phyloP scores from a whole-genome alignment of 73 alveolate genomes.

The Tetrahymena borealis region DNA sequence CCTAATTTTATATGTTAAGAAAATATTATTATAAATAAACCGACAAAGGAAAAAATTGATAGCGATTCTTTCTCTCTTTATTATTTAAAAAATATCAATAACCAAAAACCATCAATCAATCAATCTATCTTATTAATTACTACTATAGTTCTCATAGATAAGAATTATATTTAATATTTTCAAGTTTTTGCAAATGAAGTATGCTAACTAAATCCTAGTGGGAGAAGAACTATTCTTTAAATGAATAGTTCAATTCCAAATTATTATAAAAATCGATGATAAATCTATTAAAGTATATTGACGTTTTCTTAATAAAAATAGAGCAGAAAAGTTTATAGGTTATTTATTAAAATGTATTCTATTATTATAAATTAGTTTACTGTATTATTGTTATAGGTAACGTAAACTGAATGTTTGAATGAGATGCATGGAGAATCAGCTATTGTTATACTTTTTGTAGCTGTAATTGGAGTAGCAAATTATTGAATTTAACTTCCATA shows the following conservation, averaged over 20 bases:
- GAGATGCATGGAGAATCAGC: neutral
- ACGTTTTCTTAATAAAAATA: neutral
- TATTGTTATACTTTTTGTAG: neutral
- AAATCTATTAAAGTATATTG: neutral
- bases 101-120: too few relatives aligned
- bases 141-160: too few relatives aligned
- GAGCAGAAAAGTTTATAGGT: neutral
- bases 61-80: too few relatives aligned
- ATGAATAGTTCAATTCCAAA: too few relatives aligned
- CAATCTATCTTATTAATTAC: too few relatives aligned
- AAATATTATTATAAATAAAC: neutral
- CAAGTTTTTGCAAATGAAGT: too few relatives aligned
- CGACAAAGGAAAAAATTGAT: neutral
- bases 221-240: too few relatives aligned
- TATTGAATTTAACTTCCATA: neutral
- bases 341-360: neutral
- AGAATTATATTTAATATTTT: too few relatives aligned
- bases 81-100: too few relatives aligned
- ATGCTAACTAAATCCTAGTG: too few relatives aligned
- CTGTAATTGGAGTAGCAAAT: neutral
- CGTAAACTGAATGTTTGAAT: neutral
- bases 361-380: neutral
- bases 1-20: neutral
- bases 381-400: neutral
- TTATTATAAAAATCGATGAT: too few relatives aligned